These are phyloP conservation scores for Bipolaris bicolor DNA, from an alignment of 2,329 filamentous ascomycete genomes.

Conservation along the genomic window DNA sequence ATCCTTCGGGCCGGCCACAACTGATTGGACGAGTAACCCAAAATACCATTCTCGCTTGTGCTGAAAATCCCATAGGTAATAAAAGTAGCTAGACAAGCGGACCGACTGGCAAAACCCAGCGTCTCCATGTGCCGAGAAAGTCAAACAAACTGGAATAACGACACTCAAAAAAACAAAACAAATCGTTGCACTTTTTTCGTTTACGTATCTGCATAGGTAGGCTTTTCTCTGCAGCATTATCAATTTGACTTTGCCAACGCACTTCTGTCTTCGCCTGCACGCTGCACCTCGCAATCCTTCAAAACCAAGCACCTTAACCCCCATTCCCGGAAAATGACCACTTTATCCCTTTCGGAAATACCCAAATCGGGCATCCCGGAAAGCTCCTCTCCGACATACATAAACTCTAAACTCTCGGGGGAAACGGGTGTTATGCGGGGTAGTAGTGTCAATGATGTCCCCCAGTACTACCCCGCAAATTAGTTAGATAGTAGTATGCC, in stretches of 20 bases:
- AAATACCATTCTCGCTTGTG: not conserved
- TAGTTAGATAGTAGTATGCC: not conserved
- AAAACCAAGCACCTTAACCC: not conserved
- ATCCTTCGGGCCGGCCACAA: conserved; percentile 8
- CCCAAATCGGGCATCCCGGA: conserved; percentile 11
- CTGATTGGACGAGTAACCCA: not conserved
- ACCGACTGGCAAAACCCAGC: not conserved
- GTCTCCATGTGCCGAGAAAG: not conserved
- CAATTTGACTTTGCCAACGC: no score
- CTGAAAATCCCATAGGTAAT: not conserved
- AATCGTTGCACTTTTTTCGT: not conserved
- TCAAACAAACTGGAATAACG: not conserved
- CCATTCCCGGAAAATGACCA: not conserved
- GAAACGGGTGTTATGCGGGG: conserved; percentile 25
- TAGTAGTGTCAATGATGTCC: conserved; percentile 4
- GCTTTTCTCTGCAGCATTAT: not conserved
- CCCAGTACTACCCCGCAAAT: conserved; percentile 25
- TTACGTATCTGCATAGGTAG: no score
- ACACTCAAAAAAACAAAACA: not conserved
- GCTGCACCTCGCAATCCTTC: not conserved
- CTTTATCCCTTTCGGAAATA: not conserved
- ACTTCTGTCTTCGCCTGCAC: not conserved
- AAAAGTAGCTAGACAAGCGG: conserved; percentile 2
- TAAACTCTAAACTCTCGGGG: not conserved
- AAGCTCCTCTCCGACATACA: not conserved